phyloP scores from a whole-genome alignment of 1,284 basidiomycete genomes.

The Cryptococcus neoformans region DNA sequence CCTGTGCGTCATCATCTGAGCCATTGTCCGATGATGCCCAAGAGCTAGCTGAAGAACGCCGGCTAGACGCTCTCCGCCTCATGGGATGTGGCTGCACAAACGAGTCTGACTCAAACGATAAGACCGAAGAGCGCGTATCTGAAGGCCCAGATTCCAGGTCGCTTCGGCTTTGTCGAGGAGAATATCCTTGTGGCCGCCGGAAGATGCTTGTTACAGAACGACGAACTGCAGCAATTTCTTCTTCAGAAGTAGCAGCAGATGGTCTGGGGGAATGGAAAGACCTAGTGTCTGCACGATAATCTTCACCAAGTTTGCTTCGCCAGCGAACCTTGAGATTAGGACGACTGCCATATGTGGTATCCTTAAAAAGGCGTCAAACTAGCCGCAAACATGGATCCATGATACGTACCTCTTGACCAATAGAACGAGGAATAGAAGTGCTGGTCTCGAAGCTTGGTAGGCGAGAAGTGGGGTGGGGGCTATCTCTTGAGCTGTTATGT shows the following conservation, averaged over 20 bases:
- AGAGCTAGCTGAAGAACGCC: conserved; percentile 2
- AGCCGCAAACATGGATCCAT: no score
- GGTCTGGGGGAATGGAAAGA: not conserved
- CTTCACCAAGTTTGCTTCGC: not conserved
- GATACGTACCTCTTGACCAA: no score
- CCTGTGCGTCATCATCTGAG: conserved; percentile 3
- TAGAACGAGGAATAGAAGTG: no score
- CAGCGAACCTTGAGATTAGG: not conserved
- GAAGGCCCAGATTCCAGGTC: not conserved
- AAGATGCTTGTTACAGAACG: not conserved
- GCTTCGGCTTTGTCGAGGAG: not conserved
- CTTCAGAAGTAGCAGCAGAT: not conserved
- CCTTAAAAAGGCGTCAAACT: no score
- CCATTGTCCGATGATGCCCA: conserved; percentile 4
- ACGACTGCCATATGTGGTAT: no score
- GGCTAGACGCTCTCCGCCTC: conserved; percentile 4
- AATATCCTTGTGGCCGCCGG: not conserved
- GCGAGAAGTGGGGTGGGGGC: no score
- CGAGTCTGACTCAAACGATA: conserved; percentile 1
- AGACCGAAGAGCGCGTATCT: not conserved
- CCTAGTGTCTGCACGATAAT: not conserved
- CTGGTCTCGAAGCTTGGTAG: no score
- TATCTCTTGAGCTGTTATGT: no score
- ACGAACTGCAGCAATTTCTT: not conserved
- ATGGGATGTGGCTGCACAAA: not conserved